Conservation (phyloP, 2,329 filamentous ascomycete genomes). For the Celoporthe dispersa region DNA sequence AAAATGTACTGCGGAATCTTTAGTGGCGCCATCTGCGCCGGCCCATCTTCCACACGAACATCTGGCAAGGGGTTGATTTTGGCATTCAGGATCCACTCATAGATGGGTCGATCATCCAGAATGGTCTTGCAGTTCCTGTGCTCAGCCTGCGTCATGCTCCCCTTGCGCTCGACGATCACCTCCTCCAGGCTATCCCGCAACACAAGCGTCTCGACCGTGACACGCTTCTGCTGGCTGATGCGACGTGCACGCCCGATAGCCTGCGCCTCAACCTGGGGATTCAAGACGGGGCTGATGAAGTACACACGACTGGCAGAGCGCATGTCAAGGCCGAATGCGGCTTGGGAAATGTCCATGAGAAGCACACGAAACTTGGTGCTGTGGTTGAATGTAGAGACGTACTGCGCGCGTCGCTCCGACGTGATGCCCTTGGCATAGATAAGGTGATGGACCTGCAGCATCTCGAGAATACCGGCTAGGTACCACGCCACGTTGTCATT, state of each 20-base stretch:
- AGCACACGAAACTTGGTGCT: conserved; percentile 73
- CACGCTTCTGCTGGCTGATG: conserved; percentile 79
- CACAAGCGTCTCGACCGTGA: conserved; percentile 85
- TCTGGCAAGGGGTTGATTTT: conserved; percentile 45
- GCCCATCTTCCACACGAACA: conserved; percentile 35
- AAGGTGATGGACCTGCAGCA: conserved; percentile 65
- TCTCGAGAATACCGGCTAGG: conserved; percentile 79
- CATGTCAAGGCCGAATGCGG: conserved; percentile 86
- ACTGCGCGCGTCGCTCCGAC: conserved; percentile 68
- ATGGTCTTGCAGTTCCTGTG: conserved; percentile 60
- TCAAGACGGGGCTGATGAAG: conserved; percentile 87
- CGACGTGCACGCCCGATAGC: conserved; percentile 88
- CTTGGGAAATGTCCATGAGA: conserved; percentile 89
- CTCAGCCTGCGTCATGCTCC: conserved; percentile 73
- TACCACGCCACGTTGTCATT: conserved; percentile 86
- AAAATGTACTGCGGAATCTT: conserved; percentile 54
- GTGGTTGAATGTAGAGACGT: conserved; percentile 78
- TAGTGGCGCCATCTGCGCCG: conserved; percentile 55
- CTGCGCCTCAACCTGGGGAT: conserved; percentile 84
- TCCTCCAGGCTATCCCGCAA: conserved; percentile 83
- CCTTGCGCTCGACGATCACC: conserved; percentile 74
- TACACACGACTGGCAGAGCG: conserved; percentile 82
- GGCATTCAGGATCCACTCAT: conserved; percentile 61
- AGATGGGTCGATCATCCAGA: conserved; percentile 61
- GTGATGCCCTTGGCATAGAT: conserved; percentile 70